A percentile compares a stretch with the other conserved stretches of the same genome.
Conservation (phyloP, 257 asterid genomes). For the Schizonepeta tenuifolia region DNA sequence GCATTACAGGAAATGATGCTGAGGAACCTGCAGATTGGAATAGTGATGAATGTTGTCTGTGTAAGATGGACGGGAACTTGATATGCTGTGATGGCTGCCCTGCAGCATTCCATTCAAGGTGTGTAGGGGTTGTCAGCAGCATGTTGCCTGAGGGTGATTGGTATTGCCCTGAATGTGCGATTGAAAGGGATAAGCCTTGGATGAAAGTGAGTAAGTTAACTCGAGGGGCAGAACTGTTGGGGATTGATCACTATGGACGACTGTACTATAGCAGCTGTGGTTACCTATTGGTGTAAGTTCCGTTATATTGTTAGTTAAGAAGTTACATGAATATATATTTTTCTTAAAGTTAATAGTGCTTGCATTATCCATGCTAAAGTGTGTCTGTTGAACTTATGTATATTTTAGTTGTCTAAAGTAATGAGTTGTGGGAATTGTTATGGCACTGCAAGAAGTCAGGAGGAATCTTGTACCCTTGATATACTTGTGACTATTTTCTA, state of each 20-base stretch:
- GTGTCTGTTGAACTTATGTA: conserved; percentile 19
- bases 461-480: neutral
- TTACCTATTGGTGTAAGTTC: conserved; percentile 90
- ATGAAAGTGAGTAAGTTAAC: conserved; percentile 61
- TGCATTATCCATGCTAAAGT: neutral
- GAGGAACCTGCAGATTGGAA: conserved; percentile 70
- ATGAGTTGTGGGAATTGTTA: neutral
- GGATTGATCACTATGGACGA: conserved; percentile 79
- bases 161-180: conserved; percentile 95
- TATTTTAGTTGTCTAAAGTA: conserved; percentile 22
- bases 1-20: conserved; percentile 64
- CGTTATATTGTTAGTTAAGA: conserved; percentile 28
- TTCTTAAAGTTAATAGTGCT: neutral
- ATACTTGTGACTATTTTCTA: neutral
- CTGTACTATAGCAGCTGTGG: conserved; percentile 78
- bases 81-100: conserved; percentile 99
- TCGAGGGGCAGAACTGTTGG: conserved; percentile 83
- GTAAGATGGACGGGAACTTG: conserved; percentile 94
- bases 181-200: conserved; percentile 70
- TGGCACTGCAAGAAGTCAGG: neutral
- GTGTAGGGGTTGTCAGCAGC: conserved; percentile 84
- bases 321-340: conserved; percentile 20
- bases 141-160: conserved; percentile 97
- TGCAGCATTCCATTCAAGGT: conserved; percentile 92
- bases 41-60: conserved; percentile 92